phyloP scores from a whole-genome alignment of 371 early-diverging fungal species.

The Rhizopus arrhizus region DNA sequence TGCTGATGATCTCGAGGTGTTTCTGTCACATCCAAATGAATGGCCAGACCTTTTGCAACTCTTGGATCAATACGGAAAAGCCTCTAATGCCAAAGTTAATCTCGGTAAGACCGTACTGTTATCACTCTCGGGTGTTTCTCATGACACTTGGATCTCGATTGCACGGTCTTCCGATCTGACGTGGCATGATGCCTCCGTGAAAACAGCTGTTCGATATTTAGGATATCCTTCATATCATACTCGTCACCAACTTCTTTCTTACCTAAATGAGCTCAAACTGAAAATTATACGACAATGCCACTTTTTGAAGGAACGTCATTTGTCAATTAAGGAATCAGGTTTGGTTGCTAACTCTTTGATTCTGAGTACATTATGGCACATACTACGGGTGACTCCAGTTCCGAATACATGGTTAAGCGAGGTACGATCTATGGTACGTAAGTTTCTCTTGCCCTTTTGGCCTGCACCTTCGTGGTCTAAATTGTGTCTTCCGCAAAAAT shows the following conservation, averaged over 20 bases:
- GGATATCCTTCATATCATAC: conserved; percentile 15
- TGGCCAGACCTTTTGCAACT: conserved; percentile 84
- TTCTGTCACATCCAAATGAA: conserved; percentile 10
- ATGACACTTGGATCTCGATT: neutral
- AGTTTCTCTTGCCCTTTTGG: neutral
- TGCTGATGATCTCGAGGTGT: conserved; percentile 27
- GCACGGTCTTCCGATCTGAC: neutral
- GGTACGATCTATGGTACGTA: neutral
- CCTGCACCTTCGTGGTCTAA: neutral
- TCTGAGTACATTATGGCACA: conserved; percentile 7
- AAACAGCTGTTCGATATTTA: conserved; percentile 5
- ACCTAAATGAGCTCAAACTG: neutral
- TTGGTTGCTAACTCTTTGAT: conserved; percentile 16
- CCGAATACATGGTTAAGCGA: neutral
- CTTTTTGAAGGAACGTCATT: neutral
- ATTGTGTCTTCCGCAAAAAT: neutral
- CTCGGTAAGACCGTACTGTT: conserved; percentile 12
- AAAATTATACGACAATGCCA: conserved; percentile 1
- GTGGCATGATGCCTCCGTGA: neutral
- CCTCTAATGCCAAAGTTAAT: conserved; percentile 23
- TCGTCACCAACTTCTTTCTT: neutral
- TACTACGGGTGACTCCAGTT: conserved; percentile 7
- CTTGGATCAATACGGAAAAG: conserved; percentile 37
- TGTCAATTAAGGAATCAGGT: conserved; percentile 8
- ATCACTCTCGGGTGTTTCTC: conserved; percentile 7